Evolutionary conservation across 345 rosid genomes (phyloP), one percentile per base, ranked within the genome.

Genomic region (Sisymbrium irio): DNA sequence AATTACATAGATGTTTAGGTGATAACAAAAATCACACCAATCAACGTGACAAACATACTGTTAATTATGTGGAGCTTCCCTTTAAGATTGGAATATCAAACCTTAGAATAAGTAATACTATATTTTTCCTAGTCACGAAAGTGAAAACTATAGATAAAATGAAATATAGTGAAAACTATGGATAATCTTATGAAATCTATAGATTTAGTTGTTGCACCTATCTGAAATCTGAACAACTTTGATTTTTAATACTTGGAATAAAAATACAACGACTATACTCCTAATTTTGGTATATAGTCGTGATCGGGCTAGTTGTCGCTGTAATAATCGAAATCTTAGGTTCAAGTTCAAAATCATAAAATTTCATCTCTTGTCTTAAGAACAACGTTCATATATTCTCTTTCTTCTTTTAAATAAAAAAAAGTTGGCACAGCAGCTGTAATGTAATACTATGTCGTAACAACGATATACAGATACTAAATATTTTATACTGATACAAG

Each of bases 271-370:
- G 44, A 67, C 73, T 59, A 59, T n/a, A 59, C 30, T 59, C 73
- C 62, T 39, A 67, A 50, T 60, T 49, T 50, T 59, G 47, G 47
- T 59, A 41, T 40, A 22, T 39, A 9, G 30, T 59, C 45, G 45
- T 47, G 42, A 45, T 74, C 62, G 58, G 28, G 73, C 67, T 74
- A 45, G 53, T 47, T 57, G 62, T 49, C 62, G 54, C 28, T 74
- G 54, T 49, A 57, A 58, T 47, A 8, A 67, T 49, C 49, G 4
- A 18, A 41, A 58, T 36, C 11, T 53, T 33, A 32, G 6, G 49
- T 46, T 55, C 42, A 45, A 1, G 39, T 41, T 57, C 40, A 46
- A 56, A 22, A 63, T 15, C 4, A 54, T 8, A 33, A 63, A 53
- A 44, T 11, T 2, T n/a, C 12, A 19, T 22, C 45, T 57, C 33